Conservation (phyloP, 495 filamentous ascomycete species). For the Penicillium simplicissimum region DNA sequence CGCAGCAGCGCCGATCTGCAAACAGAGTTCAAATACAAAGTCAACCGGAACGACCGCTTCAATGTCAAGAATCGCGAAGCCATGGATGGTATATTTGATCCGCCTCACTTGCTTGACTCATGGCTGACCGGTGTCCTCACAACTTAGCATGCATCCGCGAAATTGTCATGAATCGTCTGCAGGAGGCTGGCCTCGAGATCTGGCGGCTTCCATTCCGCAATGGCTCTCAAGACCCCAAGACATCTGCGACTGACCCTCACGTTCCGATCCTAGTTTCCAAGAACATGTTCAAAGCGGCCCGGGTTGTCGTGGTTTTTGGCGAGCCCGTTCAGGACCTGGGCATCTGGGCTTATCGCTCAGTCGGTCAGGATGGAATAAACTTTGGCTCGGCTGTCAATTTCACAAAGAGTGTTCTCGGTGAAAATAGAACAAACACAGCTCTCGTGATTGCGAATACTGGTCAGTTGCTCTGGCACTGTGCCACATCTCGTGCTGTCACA, state of each 20-base stretch:
- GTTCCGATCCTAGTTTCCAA: constrained; percentile 66
- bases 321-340: constrained; percentile 71
- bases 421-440: constrained; percentile 21
- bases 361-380: constrained; percentile 61
- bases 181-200: constrained; percentile 51
- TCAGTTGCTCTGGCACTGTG: constrained; percentile 67
- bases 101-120: neutral
- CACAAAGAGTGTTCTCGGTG: constrained; percentile 49
- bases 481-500: constrained; percentile 55
- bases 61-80: constrained; percentile 70
- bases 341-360: constrained; percentile 67
- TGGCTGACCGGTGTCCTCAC: neutral
- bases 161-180: constrained; percentile 62
- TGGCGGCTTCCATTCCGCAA: constrained; percentile 55
- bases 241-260: constrained; percentile 48
- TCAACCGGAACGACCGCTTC: constrained; percentile 67
- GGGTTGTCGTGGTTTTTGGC: constrained; percentile 74
- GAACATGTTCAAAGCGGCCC: constrained; percentile 56
- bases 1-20: constrained; percentile 63
- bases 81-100: constrained; percentile 57
- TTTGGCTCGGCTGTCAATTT: constrained; percentile 65
- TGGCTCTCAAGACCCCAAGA: neutral
- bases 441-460: constrained; percentile 74
- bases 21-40: constrained; percentile 69
- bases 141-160: constrained; percentile 61